Evolutionary conservation across 306 rosid species (phyloP).

Genomic region (Morella rubra): DNA sequence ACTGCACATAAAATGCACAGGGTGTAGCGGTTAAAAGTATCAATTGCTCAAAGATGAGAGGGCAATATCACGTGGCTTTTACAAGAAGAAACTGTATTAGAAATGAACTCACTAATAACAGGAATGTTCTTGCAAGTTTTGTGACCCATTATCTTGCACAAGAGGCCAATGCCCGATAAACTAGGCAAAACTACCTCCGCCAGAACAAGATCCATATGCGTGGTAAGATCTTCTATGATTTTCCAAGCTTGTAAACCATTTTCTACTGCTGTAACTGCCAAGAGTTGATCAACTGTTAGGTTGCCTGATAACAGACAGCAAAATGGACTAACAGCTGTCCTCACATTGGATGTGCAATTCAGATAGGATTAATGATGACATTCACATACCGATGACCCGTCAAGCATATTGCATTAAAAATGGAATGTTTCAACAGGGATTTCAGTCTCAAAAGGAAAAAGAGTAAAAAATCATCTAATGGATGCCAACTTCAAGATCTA

Average conservation of each 20-base stretch:
- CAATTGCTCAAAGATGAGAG: conserved; percentile 20
- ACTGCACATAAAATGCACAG: conserved; percentile 73
- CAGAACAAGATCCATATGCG: conserved; percentile 50
- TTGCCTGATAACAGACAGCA: not conserved
- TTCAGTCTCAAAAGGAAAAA: not conserved
- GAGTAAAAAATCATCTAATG: not conserved
- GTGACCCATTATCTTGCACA: conserved; percentile 63
- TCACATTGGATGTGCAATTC: not conserved
- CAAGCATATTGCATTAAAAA: conserved; percentile 4
- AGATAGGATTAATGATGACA: not conserved
- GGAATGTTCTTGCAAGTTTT: conserved; percentile 54
- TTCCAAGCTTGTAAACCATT: conserved; percentile 45
- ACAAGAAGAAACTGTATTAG: not conserved
- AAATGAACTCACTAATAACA: conserved; percentile 61
- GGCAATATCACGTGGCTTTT: conserved; percentile 19
- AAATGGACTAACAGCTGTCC: not conserved
- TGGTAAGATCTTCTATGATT: conserved; percentile 47
- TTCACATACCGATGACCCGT: not conserved
- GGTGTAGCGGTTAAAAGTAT: conserved; percentile 43
- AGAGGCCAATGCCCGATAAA: conserved; percentile 61
- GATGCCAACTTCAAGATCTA: not conserved
- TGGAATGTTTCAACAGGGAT: not conserved
- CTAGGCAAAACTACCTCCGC: conserved; percentile 69
- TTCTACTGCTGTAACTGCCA: conserved; percentile 8
- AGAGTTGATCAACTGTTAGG: conserved; percentile 5